Base-by-base conservation (phyloP, 1,139 yeast species). In the Chernovozyma aurita region DNA sequence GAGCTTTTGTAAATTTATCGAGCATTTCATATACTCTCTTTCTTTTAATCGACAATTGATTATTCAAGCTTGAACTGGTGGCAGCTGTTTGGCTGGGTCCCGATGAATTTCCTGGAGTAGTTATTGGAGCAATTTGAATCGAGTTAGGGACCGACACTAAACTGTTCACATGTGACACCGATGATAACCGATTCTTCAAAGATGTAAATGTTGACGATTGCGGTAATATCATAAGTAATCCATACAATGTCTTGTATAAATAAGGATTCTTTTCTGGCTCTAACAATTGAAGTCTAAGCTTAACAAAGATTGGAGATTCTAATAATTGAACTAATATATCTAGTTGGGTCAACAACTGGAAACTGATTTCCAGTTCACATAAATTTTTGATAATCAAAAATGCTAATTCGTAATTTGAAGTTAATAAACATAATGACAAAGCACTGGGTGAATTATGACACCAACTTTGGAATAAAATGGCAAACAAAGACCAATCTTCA, bases 201-300 rank as follows among this genome's bases (percentile, higher is more conserved):
- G 85, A 79, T 17, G 76, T 79, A 57, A 87, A 94, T 0, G 98
- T 95, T n/a, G 87, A 76, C 0, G 97, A 86, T 55, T 94, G 99
- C 0, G 99, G 99, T 36, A 94, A 63, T 4, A 94, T 72, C 99
- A 94, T 94, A 41, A 94, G 67, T 33, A 94, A 73, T 1, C 98
- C 98, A 54, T 88, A 94, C 22, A 94, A 70, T 33, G 95, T 85
- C 54, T 88, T 87, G 70, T 84, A 86, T 30, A 94, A 63, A 50
- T 75, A 85, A 0, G 95, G 95, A 52, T 85, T 76, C 48, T 76
- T 78, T 36, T 82, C 87, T 1, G 96, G 97, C 52, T 88, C 95
- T 36, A 94, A 65, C 18, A 94, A 65, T 57, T 92, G 97, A 42
- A 94, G 65, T 43, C 99, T 73, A 43, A 92, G 69, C 50, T 86